Evolutionary conservation across 2,329 filamentous ascomycete species (phyloP).

Genomic region (Colletotrichum gloeosporioides): DNA sequence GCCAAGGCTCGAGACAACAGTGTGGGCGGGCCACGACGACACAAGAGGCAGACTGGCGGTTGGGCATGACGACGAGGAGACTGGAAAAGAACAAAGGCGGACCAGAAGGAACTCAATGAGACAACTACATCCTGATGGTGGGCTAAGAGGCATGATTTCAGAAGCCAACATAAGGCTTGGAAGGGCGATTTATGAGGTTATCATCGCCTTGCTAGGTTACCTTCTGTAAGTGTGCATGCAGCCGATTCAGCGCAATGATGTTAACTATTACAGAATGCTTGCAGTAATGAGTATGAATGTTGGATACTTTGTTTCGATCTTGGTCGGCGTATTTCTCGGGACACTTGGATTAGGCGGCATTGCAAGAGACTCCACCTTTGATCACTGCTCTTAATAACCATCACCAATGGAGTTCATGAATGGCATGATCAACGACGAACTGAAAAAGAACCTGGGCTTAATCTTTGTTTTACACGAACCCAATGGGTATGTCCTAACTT

Average conservation of each 20-base stretch:
- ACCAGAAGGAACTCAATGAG: neutral
- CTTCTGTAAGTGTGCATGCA: constrained; percentile 69
- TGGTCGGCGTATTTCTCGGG: constrained; percentile 76
- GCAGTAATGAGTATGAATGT: constrained; percentile 83
- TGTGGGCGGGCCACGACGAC: neutral
- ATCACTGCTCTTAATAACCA: neutral
- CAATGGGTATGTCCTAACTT: neutral
- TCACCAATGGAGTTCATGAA: neutral
- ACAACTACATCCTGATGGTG: neutral
- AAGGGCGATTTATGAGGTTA: neutral
- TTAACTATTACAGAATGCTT: constrained; percentile 67
- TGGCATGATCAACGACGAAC: neutral
- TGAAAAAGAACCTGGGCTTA: neutral
- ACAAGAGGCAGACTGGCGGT: neutral
- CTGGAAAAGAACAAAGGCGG: neutral
- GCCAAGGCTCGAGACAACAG: neutral
- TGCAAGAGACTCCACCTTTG: constrained; percentile 7
- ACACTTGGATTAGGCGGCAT: constrained; percentile 69
- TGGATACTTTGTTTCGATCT: constrained; percentile 75
- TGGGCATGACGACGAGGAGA: neutral
- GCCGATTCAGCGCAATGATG: neutral
- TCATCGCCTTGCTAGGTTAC: constrained; percentile 55
- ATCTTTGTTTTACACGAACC: neutral
- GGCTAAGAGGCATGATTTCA: neutral
- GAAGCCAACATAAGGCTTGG: neutral